Base-by-base conservation (phyloP, 148 eudicot genomes). In the Fallopia convolvulus region DNA sequence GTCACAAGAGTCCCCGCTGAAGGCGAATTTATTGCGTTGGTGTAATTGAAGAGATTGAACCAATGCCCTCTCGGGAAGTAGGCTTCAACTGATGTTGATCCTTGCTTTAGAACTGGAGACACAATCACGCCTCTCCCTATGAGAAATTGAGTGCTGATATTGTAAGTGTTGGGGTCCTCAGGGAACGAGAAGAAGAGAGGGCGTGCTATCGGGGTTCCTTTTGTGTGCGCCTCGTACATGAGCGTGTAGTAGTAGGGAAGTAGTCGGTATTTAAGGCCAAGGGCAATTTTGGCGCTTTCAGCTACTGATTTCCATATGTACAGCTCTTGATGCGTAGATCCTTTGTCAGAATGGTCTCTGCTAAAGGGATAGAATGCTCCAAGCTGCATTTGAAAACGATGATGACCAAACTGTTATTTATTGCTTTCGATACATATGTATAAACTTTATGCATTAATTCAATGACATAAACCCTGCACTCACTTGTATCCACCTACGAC, bases 361-460 rank as follows among this genome's bases (percentile, higher is more conserved):
- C 89, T 63, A 79, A 88, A 88, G 26, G 91, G 91, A 80, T 88
- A 88, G 60, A 88, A 88, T 12, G 91, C 91, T 3, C 91, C 91
- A 4, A 88, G 76, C 87, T 87, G 87, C 39, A 65, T 30, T 32
- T 30, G 6, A 65, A 30, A 65, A 65, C 70, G 7, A 58, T 58
- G 5, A 52, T 52, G 5, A 52, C 17, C 20, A 52, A 52, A 58
- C 3, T 21, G 30, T 21, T 58, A 13, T 50, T 50, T 8, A 15
- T 52, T 14, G n/a, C 56, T 52, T 52, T 14, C 4, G 5, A 52
- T 52, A 3, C 20, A 52, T 15, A 52, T 52, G 56, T 52, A 18
- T 18, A 52, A 15, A 3, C 3, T 7, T 52, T 52, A 52, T 4
- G 5, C n/a, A 18, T 52, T 15, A 14, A 14, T 52, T 52, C 56